Percentiles rank a stretch among this genome's conserved stretches.
phyloP scores from a whole-genome alignment of 768 basidiomycete genomes.

The Cystofilobasidium bisporidii region DNA sequence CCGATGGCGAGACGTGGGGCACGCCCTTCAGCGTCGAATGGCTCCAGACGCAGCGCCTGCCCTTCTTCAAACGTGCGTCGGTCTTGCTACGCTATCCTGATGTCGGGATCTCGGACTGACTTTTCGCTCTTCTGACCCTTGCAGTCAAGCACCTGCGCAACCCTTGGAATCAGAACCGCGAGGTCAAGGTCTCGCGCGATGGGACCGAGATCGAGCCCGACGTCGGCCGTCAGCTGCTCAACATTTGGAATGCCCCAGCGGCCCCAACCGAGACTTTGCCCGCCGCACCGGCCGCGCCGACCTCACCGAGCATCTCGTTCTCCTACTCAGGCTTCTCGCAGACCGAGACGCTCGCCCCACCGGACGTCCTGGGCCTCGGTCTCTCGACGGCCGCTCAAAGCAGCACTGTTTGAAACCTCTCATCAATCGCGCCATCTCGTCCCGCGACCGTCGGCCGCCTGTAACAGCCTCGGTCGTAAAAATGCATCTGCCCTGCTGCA shows the following conservation, averaged over 20 bases:
- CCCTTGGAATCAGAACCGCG: constrained; percentile 75
- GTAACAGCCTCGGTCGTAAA: too few relatives aligned
- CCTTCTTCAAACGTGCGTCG: not conserved
- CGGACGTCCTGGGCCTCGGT: not conserved
- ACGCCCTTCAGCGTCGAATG: constrained; percentile 74
- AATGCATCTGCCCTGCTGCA: too few relatives aligned
- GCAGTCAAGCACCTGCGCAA: constrained; percentile 73
- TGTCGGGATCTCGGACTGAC: too few relatives aligned
- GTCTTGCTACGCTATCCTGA: too few relatives aligned
- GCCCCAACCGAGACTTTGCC: too few relatives aligned
- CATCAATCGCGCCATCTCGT: not conserved
- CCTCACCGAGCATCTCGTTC: not conserved
- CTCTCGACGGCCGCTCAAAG: not conserved
- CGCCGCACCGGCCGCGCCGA: constrained; percentile 1
- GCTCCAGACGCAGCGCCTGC: constrained; percentile 43
- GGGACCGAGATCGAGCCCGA: constrained; percentile 83
- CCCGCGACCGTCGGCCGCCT: too few relatives aligned
- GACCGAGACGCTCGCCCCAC: not conserved
- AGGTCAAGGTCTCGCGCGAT: constrained; percentile 57
- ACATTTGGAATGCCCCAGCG: not conserved
- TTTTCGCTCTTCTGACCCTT: constrained; percentile 62
- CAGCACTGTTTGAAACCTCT: not conserved
- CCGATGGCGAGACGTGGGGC: constrained; percentile 49
- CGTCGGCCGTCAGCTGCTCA: not conserved
- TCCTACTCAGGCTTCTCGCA: not conserved